These are phyloP conservation scores for Begonia masoniana DNA, from an alignment of 306 rosid genomes.

Conservation along the genomic window DNA sequence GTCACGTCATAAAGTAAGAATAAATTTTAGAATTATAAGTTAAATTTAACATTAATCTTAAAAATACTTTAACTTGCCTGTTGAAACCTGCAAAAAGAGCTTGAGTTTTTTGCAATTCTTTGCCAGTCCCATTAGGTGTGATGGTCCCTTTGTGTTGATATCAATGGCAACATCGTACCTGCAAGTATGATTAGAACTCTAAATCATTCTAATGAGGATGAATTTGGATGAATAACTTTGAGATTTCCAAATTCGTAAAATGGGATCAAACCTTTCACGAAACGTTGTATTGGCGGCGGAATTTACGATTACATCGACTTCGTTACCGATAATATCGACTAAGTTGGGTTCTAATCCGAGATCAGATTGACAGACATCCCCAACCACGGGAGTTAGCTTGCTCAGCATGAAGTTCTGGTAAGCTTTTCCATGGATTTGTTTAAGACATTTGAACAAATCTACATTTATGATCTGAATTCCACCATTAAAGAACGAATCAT, in stretches of 20 bases:
- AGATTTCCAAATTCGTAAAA: background rate
- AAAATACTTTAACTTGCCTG: conserved; percentile 31
- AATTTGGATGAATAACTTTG: background rate
- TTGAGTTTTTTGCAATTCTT: conserved; percentile 76
- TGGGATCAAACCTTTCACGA: conserved; percentile 58
- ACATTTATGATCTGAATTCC: conserved; percentile 56
- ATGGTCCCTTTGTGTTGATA: conserved; percentile 81
- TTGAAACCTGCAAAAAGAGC: conserved; percentile 86
- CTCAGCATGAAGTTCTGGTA: conserved; percentile 70
- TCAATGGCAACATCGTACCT: conserved; percentile 82
- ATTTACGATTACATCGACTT: conserved; percentile 79
- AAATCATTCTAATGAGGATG: background rate
- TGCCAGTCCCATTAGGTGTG: conserved; percentile 65
- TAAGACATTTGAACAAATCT: conserved; percentile 73
- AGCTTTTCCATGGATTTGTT: conserved; percentile 66
- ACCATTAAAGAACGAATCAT: background rate
- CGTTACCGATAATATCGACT: conserved; percentile 36
- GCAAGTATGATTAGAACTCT: background rate
- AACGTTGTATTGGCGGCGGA: conserved; percentile 94
- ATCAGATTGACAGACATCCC: conserved; percentile 64
- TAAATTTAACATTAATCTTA: background rate
- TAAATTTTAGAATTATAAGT: too few species aligned
- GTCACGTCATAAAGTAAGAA: too few species aligned
- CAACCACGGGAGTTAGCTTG: conserved; percentile 78
- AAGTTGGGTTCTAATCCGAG: conserved; percentile 54